Evolutionary conservation across 345 rosid species (phyloP), one percentile per base, ranked within the genome.

Genomic region (Eutrema yunnanense): DNA sequence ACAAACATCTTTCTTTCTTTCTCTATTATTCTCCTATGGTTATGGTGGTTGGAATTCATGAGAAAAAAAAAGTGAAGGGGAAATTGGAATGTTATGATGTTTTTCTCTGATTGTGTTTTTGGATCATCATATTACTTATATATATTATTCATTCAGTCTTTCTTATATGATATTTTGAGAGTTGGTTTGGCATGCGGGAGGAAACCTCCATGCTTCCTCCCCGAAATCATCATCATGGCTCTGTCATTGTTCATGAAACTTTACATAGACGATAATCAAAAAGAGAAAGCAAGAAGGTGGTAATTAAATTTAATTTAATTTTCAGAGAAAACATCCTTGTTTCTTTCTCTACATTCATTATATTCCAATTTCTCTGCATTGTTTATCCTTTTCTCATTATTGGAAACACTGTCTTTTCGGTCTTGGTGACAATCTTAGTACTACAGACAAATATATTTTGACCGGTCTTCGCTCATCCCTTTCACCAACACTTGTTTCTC

Each of bases 61-160:
- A 8, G 14, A 16, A 16, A 16, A 27, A 37, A 53, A 29, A 47
- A 30, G 22, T 13, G 30, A 46, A 51, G 52, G 76, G 41, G 19
- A 62, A 62, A 63, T 65, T 73, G 36, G 34, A 65, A 69, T 47
- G 9, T 16, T 37, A 64, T 53, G n/a, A 61, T 59, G 14, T 26
- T 42, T 34, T 11, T 66, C 57, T 67, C 14, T 52, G 56, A 13
- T 43, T 82, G 65, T 73, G 62, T 64, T 61, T 72, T 61, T 72
- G 70, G 60, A 67, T 78, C 71, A 65, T 22, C 26, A 22, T 22
- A 22, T 22, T 22, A 22, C 26, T 22, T 22, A 22, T 22, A 22
- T 22, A 1, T 22, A 22, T 22, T 73, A 27, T 57, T 63, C 37
- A 59, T 8, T 67, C 48, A 44, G 2, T 22, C 26, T 22, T 1